phyloP scores from a whole-genome alignment of 2,329 filamentous ascomycete species.

The Penicillium sp. region DNA sequence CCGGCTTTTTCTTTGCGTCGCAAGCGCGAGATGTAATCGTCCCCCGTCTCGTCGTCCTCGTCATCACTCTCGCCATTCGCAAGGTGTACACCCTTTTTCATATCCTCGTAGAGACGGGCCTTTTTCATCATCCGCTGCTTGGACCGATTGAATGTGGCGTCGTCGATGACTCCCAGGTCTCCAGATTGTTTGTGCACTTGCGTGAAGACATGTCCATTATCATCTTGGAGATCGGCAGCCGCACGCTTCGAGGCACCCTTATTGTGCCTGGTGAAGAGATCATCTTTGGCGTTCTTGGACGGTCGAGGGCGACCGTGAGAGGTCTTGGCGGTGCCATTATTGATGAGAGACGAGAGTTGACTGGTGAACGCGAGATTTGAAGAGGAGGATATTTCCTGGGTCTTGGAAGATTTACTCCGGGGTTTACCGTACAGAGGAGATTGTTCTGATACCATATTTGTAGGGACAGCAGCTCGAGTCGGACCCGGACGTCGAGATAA shows the following conservation, averaged over 20 bases:
- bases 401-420: constrained; percentile 56
- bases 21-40: constrained; percentile 50
- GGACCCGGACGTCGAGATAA: no score
- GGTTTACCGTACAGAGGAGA: constrained; percentile 66
- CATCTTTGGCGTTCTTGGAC: constrained; percentile 53
- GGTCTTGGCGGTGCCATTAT: constrained; percentile 44
- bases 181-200: constrained; percentile 57
- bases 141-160: constrained; percentile 56
- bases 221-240: constrained; percentile 47
- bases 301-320: constrained; percentile 38
- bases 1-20: constrained; percentile 50
- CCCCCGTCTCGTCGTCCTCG: constrained; percentile 30
- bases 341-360: constrained; percentile 75
- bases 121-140: constrained; percentile 85
- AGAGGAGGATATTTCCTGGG: constrained; percentile 53
- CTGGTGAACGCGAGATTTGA: constrained; percentile 80
- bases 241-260: constrained; percentile 58
- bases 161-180: constrained; percentile 58
- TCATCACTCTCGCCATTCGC: constrained; percentile 36
- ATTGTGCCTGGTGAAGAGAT: constrained; percentile 64
- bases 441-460: constrained; percentile 14
- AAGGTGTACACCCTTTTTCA: constrained; percentile 86
- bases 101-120: constrained; percentile 74
- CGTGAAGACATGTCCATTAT: constrained; percentile 51
- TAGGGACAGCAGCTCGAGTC: not conserved